Base-by-base conservation (phyloP, 225 moss, liverwort and hornwort species). In the Pseudoscleropodium purum region DNA sequence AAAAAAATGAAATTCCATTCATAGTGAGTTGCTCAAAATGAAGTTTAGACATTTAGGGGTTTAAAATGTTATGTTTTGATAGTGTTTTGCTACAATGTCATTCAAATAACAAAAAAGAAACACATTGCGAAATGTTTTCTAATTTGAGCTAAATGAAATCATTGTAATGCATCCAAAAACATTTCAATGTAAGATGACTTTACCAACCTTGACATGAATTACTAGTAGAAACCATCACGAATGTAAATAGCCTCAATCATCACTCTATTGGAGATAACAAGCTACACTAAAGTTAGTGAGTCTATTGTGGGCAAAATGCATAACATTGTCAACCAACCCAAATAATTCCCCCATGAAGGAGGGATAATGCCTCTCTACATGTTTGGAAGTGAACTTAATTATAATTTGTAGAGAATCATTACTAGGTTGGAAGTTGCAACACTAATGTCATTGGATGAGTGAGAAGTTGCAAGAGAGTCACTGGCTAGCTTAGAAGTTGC, bases 341-440 rank as follows among this genome's bases (percentile, higher is more conserved):
- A 37, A 20, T 6, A 5, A 20, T 37, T 68, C 6, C 0, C 6
- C 37, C 3, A 11, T 37, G 15, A 3, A 37, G 21, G 37, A 68
- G 4, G 37, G 36, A 19, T 37, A 19, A 68, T 68, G 69, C 24
- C 23, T n/a, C 7, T 2, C 4, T 69, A 24, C 2, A n/a, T 23
- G 13, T 12, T 0, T n/a, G 1, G 13, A 4, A 13, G 4, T 23
- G 37, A 68, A 37, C 1, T n/a, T 23, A 68, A 2, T n/a, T n/a
- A 21, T 37, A 37, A 37, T 68, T 2, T 68, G 2, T 20, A 68
- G 6, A 12, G 4, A 68, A 68, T 21, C 11, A 68, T 68, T 37
- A 6, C 0, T 12, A 4, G 0, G 0, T 68, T 0, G 12, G 6
- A 37, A 68, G 6, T 37, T 68, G 21, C 21, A 68, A 37, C 1